phyloP scores from a whole-genome alignment of 2,329 filamentous ascomycete species.

The Setomelanomma holmii region DNA sequence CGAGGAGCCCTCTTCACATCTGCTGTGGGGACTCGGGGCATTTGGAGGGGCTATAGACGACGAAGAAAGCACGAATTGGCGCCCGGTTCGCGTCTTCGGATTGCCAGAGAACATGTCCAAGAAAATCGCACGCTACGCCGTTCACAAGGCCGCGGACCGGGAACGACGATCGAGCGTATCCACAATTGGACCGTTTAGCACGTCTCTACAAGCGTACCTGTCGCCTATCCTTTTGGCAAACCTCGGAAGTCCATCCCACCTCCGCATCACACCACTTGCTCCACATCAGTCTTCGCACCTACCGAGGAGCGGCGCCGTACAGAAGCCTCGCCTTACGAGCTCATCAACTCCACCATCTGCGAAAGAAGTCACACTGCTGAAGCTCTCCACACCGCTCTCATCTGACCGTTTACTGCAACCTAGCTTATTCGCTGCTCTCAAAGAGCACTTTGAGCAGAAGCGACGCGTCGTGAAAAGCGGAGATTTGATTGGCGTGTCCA shows the following conservation, averaged over 20 bases:
- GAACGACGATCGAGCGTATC: slow-evolving; percentile 60
- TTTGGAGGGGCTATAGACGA: slow-evolving; percentile 70
- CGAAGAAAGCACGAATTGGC: slow-evolving; percentile 70
- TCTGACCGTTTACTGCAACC: slow-evolving; percentile 86
- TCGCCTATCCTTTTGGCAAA: slow-evolving; percentile 90
- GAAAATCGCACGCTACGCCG: slow-evolving; percentile 62
- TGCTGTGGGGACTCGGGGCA: slow-evolving; percentile 71
- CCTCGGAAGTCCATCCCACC: slow-evolving; percentile 76
- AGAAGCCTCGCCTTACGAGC: slow-evolving; percentile 53
- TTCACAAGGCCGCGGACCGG: slow-evolving; percentile 50
- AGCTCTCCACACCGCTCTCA: slow-evolving; percentile 86
- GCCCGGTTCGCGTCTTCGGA: slow-evolving; percentile 87
- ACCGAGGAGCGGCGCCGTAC: slow-evolving; percentile 41
- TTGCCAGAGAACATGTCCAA: slow-evolving; percentile 74
- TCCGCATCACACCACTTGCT: slow-evolving; percentile 77
- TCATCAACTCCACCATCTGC: slow-evolving; percentile 65
- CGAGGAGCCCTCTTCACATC: slow-evolving; percentile 74
- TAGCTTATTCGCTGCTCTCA: slow-evolving; percentile 83
- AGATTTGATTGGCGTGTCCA: slow-evolving; percentile 85
- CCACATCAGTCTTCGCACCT: slow-evolving; percentile 52
- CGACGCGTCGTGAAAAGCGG: slow-evolving; percentile 83
- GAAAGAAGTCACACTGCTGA: slow-evolving; percentile 84
- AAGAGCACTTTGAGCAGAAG: slow-evolving; percentile 85
- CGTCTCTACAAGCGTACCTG: slow-evolving; percentile 65
- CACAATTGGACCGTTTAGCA: slow-evolving; percentile 32